These are phyloP conservation scores for Metschnikowia baotianmanensis DNA, from an alignment of 805 yeast genomes.

Conservation along the genomic window DNA sequence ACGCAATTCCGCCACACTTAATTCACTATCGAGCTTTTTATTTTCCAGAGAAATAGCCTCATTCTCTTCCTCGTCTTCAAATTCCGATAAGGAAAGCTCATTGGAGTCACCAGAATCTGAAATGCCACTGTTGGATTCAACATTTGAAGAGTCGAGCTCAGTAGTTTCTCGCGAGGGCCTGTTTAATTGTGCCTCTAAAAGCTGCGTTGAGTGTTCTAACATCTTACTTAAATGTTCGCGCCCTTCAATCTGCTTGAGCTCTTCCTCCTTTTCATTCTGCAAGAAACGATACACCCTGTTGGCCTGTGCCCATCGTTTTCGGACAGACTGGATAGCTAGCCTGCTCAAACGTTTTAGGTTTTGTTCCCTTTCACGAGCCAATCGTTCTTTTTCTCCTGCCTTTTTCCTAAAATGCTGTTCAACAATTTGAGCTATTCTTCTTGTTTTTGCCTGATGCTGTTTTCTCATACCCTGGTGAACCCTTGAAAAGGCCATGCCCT, in stretches of 20 bases:
- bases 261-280: constrained; percentile 77
- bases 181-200: constrained; percentile 79
- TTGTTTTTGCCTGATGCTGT: constrained; percentile 54
- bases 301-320: constrained; percentile 88
- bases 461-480: constrained; percentile 64
- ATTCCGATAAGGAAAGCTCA: constrained; percentile 17
- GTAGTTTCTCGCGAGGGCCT: constrained; percentile 28
- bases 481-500: constrained; percentile 69
- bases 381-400: constrained; percentile 85
- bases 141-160: constrained; percentile 23
- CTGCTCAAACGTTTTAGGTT: constrained; percentile 70
- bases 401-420: constrained; percentile 84
- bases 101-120: constrained; percentile 20
- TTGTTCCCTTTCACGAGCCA: constrained; percentile 70
- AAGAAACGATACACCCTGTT: constrained; percentile 72
- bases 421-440: constrained; percentile 65
- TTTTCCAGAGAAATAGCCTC: neutral
- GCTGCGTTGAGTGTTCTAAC: constrained; percentile 85
- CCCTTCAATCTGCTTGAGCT: constrained; percentile 74
- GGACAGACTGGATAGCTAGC: constrained; percentile 77
- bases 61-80: constrained; percentile 14
- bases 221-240: constrained; percentile 84
- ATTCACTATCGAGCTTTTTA: constrained; percentile 41
- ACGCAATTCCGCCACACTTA: constrained; percentile 55
- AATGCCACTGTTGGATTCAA: constrained; percentile 23